Percentiles rank a stretch among this genome's conserved stretches.
Conservation (phyloP, 192 early-diverging fungal genomes). For the Jimgerdemannia flammicorona region DNA sequence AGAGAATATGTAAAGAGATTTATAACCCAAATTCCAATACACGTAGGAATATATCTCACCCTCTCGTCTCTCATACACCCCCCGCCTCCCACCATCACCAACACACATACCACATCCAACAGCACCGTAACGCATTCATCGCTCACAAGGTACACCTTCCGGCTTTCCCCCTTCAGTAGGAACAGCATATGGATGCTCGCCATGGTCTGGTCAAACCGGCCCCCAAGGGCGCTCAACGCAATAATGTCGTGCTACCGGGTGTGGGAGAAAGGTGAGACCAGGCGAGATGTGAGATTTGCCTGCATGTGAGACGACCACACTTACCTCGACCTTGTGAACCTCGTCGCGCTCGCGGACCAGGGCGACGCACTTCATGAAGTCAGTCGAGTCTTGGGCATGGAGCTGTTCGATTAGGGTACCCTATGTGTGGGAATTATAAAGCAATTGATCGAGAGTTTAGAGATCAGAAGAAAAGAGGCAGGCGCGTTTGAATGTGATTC, state of each 20-base stretch:
- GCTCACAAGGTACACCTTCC: constrained; percentile 62
- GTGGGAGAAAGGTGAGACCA: not conserved
- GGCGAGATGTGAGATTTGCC: too few species aligned
- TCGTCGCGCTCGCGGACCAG: constrained; percentile 35
- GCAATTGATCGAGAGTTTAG: not conserved
- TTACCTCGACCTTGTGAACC: not conserved
- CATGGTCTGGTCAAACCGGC: constrained; percentile 89
- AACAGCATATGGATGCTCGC: constrained; percentile 73
- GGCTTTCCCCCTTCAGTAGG: constrained; percentile 47
- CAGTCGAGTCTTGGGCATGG: constrained; percentile 63
- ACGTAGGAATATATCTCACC: too few species aligned
- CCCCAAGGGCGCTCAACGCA: constrained; percentile 79
- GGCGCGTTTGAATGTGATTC: not conserved
- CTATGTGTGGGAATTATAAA: constrained; percentile 10
- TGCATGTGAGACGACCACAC: not conserved
- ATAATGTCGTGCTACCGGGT: constrained; percentile 50
- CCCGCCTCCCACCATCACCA: not conserved
- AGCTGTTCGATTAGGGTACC: constrained; percentile 45
- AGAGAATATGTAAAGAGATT: too few species aligned
- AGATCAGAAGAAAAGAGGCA: not conserved
- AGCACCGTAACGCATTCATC: constrained; percentile 75
- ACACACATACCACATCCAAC: constrained; percentile 49
- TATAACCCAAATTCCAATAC: too few species aligned
- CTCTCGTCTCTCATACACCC: not conserved
- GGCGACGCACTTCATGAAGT: constrained; percentile 86